Conservation (phyloP, 2,329 filamentous ascomycete species). For the Diplodia scrobiculata region DNA sequence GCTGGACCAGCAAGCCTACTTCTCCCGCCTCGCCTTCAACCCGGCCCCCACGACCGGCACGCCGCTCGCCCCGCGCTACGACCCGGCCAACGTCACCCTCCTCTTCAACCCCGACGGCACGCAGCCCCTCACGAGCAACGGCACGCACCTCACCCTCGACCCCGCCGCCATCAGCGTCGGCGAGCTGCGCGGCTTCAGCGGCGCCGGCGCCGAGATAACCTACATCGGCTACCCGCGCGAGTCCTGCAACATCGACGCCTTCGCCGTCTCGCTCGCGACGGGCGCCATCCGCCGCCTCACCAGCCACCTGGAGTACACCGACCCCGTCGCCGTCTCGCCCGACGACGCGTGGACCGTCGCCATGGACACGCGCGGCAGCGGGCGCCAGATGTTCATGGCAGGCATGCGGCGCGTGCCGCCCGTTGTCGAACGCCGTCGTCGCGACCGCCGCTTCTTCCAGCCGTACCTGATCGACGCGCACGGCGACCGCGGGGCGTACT, state of each 20-base stretch:
- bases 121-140: constrained; percentile 35
- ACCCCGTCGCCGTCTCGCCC: constrained; percentile 49
- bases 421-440: constrained; percentile 45
- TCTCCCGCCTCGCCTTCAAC: constrained; percentile 49
- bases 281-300: constrained; percentile 50
- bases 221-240: constrained; percentile 49
- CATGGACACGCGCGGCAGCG: constrained; percentile 49
- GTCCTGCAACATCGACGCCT: constrained; percentile 52
- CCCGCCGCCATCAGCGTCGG: constrained; percentile 44
- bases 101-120: constrained; percentile 38
- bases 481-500: constrained; percentile 52
- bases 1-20: constrained; percentile 40
- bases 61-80: constrained; percentile 42
- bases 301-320: constrained; percentile 50
- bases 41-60: constrained; percentile 38
- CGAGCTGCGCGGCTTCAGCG: constrained; percentile 52
- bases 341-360: constrained; percentile 51
- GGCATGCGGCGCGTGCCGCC: constrained; percentile 50
- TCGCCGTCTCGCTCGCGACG: constrained; percentile 47
- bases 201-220: constrained; percentile 47
- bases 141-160: constrained; percentile 39
- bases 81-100: constrained; percentile 46
- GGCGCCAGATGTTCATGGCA: constrained; percentile 49
- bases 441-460: constrained; percentile 51
- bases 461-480: constrained; percentile 50